phyloP scores from a whole-genome alignment of 2,329 filamentous ascomycete species.

The Orbilia blumenaviensis region DNA sequence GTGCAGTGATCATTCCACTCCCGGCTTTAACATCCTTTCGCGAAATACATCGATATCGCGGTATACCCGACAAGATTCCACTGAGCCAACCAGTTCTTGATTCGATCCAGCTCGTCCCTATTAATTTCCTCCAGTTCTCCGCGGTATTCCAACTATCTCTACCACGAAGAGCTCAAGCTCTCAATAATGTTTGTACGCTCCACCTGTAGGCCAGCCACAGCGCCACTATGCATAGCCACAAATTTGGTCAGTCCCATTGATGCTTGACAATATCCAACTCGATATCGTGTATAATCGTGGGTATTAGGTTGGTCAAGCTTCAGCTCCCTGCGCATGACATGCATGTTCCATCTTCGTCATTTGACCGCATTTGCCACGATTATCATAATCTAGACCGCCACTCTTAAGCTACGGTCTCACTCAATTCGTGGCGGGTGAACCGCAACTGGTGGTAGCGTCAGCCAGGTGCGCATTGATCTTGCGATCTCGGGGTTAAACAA shows the following conservation, averaged over 20 bases:
- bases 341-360: conserved; percentile 8
- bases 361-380: conserved; percentile 31
- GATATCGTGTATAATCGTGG: no score
- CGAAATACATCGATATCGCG: neutral
- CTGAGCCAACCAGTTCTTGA: conserved; percentile 4
- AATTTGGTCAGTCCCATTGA: no score
- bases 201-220: conserved; percentile 43
- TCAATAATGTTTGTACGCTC: no score
- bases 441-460: neutral
- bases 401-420: neutral
- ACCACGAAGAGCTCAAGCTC: neutral
- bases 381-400: conserved; percentile 22
- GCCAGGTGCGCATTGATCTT: conserved; percentile 8
- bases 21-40: conserved; percentile 8
- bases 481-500: conserved; percentile 43
- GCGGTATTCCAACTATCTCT: neutral
- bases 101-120: conserved; percentile 7
- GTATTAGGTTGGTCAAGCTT: neutral
- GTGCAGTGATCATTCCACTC: neutral
- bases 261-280: no score
- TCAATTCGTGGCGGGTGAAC: conserved; percentile 25
- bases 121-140: conserved; percentile 10
- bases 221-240: conserved; percentile 29
- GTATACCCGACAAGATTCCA: conserved; percentile 8
- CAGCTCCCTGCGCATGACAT: conserved; percentile 2